These are phyloP conservation scores for Pulveroboletus sp. DNA, from an alignment of 768 basidiomycete genomes.

Conservation along the genomic window DNA sequence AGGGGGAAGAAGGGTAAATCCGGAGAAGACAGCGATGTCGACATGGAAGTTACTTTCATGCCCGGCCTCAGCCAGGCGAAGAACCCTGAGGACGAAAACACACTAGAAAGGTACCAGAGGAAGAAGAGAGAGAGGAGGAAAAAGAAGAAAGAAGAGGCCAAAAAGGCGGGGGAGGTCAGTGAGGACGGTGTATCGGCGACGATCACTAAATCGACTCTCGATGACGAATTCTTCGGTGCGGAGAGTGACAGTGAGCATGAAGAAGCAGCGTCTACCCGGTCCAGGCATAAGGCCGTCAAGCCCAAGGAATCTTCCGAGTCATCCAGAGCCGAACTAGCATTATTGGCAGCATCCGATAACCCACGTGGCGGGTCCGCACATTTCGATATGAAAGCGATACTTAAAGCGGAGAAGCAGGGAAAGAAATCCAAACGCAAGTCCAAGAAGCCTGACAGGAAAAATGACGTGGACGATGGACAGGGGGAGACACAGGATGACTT, in stretches of 20 bases:
- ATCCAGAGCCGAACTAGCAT: conserved; percentile 55
- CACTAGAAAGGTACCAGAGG: conserved; percentile 82
- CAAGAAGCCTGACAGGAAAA: conserved; percentile 12
- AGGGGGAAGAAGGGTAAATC: background rate
- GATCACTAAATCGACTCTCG: conserved; percentile 2
- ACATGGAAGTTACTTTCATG: conserved; percentile 95
- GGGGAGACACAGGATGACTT: conserved; percentile 78
- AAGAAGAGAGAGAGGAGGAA: conserved; percentile 88
- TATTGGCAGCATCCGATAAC: conserved; percentile 55
- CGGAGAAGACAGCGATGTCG: conserved; percentile 44
- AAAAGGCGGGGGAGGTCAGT: conserved; percentile 32
- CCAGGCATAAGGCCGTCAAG: conserved; percentile 22
- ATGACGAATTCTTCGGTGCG: conserved; percentile 75
- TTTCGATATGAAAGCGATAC: conserved; percentile 85
- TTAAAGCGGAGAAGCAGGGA: conserved; percentile 77
- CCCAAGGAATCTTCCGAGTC: conserved; percentile 17
- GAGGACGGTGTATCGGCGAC: conserved; percentile 19
- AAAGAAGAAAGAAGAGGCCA: conserved; percentile 66
- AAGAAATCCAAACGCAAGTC: conserved; percentile 36
- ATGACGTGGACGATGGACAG: conserved; percentile 42
- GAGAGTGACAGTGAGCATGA: conserved; percentile 27
- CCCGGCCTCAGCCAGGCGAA: conserved; percentile 67
- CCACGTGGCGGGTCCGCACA: conserved; percentile 59
- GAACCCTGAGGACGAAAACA: conserved; percentile 69
- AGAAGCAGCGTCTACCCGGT: conserved; percentile 22